A percentile compares a stretch with the other conserved stretches of the same genome.
Evolutionary conservation across 2,329 filamentous ascomycete species (phyloP).

Genomic region (Aureobasidium pullulans): DNA sequence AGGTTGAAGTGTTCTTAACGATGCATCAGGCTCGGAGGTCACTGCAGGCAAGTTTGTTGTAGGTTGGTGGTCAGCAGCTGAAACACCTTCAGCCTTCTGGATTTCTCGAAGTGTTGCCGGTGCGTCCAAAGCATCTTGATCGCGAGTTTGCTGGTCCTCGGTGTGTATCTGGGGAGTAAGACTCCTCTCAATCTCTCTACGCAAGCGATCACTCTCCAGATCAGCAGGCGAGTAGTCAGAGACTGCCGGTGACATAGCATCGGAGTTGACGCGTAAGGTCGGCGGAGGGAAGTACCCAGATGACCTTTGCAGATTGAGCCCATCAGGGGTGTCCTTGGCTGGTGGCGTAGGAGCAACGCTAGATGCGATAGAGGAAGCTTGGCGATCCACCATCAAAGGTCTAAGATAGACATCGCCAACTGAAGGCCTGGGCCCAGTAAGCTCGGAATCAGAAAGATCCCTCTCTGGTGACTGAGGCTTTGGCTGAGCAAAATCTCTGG

Average conservation of each 20-base stretch:
- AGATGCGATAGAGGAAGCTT: slow-evolving; percentile 26
- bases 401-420: slow-evolving; percentile 31
- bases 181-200: slow-evolving; percentile 67
- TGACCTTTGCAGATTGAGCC: slow-evolving; percentile 15
- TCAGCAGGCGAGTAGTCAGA: slow-evolving; percentile 44
- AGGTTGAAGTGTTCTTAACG: background rate
- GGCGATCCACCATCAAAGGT: slow-evolving; percentile 32
- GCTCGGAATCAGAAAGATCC: slow-evolving; percentile 22
- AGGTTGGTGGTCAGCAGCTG: background rate
- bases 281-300: slow-evolving; percentile 31
- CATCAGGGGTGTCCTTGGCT: slow-evolving; percentile 36
- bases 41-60: background rate
- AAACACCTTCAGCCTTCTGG: slow-evolving; percentile 6
- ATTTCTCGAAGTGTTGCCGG: slow-evolving; percentile 18
- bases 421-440: slow-evolving; percentile 10
- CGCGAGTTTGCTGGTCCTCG: slow-evolving; percentile 14
- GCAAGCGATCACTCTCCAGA: slow-evolving; percentile 63
- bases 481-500: slow-evolving; percentile 26
- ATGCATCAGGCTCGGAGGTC: background rate
- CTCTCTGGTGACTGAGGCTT: slow-evolving; percentile 14
- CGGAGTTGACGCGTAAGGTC: background rate
- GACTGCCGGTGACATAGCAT: background rate
- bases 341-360: slow-evolving; percentile 40
- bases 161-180: slow-evolving; percentile 44
- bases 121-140: slow-evolving; percentile 24